These are phyloP conservation scores for Zygoascus sp. DNA, from an alignment of 1,139 yeast genomes.

Conservation along the genomic window DNA sequence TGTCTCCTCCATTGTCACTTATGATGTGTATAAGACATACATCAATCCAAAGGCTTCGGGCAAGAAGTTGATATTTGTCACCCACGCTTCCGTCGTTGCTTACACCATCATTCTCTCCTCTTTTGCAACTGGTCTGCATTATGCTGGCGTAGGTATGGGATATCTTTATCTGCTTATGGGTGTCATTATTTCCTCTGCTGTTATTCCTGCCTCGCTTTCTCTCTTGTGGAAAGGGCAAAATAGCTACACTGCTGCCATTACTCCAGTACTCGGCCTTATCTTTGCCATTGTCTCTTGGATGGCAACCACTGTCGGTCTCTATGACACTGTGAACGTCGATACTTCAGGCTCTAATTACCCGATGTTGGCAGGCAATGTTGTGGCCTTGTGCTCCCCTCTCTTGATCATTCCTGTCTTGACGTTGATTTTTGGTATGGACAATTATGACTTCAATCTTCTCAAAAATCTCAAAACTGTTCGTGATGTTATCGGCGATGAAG, in stretches of 20 bases:
- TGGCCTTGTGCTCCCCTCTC: slow-evolving; percentile 72
- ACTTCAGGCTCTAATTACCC: slow-evolving; percentile 74
- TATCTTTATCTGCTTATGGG: slow-evolving; percentile 69
- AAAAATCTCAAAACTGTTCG: slow-evolving; percentile 39
- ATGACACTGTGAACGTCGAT: slow-evolving; percentile 46
- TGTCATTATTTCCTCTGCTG: slow-evolving; percentile 88
- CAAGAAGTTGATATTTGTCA: slow-evolving; percentile 58
- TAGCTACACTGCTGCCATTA: slow-evolving; percentile 39
- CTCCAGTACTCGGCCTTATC: slow-evolving; percentile 46
- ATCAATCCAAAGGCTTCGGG: slow-evolving; percentile 75
- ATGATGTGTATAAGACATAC: slow-evolving; percentile 77
- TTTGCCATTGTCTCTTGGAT: slow-evolving; percentile 49
- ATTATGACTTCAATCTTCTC: slow-evolving; percentile 62
- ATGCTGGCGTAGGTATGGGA: slow-evolving; percentile 73
- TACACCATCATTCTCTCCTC: slow-evolving; percentile 75
- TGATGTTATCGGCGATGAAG: slow-evolving; percentile 19
- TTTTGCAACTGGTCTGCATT: slow-evolving; percentile 73
- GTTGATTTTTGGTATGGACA: slow-evolving; percentile 51
- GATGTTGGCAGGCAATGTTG: slow-evolving; percentile 82
- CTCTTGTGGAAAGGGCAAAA: slow-evolving; percentile 67
- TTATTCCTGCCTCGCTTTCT: slow-evolving; percentile 68
- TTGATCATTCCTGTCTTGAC: slow-evolving; percentile 66
- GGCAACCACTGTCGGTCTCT: slow-evolving; percentile 39
- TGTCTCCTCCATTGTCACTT: slow-evolving; percentile 77
- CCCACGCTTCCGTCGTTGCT: slow-evolving; percentile 60